Conservation (phyloP, 495 filamentous ascomycete species). For the Cercophora scortea region DNA sequence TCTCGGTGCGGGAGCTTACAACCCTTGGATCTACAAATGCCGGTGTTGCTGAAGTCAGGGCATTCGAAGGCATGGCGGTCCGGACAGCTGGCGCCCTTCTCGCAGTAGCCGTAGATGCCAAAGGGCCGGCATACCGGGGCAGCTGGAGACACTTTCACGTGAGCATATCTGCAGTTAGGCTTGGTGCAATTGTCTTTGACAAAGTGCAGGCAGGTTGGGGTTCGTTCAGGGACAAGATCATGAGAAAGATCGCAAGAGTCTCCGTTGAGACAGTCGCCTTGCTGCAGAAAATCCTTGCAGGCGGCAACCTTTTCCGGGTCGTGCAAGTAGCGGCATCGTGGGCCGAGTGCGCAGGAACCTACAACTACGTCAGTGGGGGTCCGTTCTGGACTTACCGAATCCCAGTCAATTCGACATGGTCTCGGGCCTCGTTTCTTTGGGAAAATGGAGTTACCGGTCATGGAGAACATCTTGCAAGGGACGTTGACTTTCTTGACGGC, state of each 20-base stretch:
- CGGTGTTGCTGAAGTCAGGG: conserved; percentile 89
- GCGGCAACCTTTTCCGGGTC: conserved; percentile 84
- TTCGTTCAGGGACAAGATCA: conserved; percentile 75
- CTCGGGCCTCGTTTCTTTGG: conserved; percentile 27
- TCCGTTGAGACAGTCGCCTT: conserved; percentile 71
- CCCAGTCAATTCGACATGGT: conserved; percentile 13
- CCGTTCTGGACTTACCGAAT: conserved; percentile 16
- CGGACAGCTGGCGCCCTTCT: conserved; percentile 67
- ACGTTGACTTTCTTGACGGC: conserved; percentile 62
- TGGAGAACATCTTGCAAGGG: conserved; percentile 83
- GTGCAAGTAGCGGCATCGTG: conserved; percentile 73
- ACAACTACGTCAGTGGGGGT: conserved; percentile 29
- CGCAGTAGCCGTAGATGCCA: conserved; percentile 83
- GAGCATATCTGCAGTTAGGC: conserved; percentile 78
- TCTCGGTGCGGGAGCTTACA: conserved; percentile 86
- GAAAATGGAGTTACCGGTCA: conserved; percentile 67
- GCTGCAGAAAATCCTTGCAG: conserved; percentile 78
- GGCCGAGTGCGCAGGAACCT: conserved; percentile 80
- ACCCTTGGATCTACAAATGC: conserved; percentile 70
- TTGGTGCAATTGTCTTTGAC: conserved; percentile 87
- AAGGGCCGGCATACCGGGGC: conserved; percentile 81
- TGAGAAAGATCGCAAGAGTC: conserved; percentile 89
- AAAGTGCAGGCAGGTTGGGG: conserved; percentile 85
- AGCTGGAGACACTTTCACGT: conserved; percentile 71
- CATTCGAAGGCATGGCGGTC: conserved; percentile 86